Evolutionary conservation across 371 early-diverging fungal genomes (phyloP), one percentile per base, ranked within the genome.

Genomic region (Mortierella sp.): DNA sequence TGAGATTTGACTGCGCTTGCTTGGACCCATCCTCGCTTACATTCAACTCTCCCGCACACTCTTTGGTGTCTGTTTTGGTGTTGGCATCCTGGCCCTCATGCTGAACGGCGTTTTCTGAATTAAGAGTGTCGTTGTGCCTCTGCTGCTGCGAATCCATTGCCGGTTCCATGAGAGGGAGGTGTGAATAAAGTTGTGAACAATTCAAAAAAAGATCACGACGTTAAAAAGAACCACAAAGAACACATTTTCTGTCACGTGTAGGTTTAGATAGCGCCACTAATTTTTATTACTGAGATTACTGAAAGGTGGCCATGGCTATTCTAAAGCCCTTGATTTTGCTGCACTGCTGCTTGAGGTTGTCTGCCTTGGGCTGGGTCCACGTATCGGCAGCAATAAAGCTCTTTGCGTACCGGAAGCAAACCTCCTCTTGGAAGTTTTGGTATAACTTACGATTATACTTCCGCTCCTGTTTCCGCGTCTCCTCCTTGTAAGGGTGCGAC

Each of bases 381-480:
- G 81, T 89, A n/a, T 89, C 88, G 27, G 89, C 76, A 35, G 77
- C 77, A 10, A 91, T 81, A 79, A 92, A 93, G 75, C 87, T 89
- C 43, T 91, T 85, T 1, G 92, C 86, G 77, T 94, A 94, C 29
- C 94, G 91, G 54, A 93, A 87, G 75, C 94, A 94, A 3, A 89
- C 75, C 73, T 94, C 94, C 72, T 92, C 93, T 77, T 93, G 91
- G 73, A 92, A 94, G 58, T 91, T 89, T 48, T 90, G 91, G 72
- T 94, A 94, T 51, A 94, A 75, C 16, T 90, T 89, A 27, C 92
- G 90, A 77, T 94, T 94, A 81, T 93, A 94, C 71, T 90, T 91
- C 41, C 95, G 90, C 89, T 94, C 94, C 79, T 91, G 91, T 77
- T 90, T 90, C 75, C 93, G 87, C 21, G 91, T 89, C 41, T 90